Percentiles rank a stretch among this genome's conserved stretches.
phyloP scores from a whole-genome alignment of 1,284 basidiomycete species.

The Hypsizygus ulmarius region DNA sequence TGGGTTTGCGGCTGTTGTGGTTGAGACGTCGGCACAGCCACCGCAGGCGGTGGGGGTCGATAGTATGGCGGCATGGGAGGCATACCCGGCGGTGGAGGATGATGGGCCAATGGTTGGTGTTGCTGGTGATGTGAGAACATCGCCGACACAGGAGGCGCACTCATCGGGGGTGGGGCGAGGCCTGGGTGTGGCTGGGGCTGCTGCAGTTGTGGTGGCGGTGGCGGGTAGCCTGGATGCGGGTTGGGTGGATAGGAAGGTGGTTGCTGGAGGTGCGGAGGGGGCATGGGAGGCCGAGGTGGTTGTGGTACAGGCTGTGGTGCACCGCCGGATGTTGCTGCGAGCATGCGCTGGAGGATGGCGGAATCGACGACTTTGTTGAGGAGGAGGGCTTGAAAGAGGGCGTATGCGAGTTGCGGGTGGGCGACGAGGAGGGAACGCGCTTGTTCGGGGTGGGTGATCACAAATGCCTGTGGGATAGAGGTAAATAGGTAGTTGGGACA shows the following conservation, averaged over 20 bases:
- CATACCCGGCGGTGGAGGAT: constrained; percentile 34
- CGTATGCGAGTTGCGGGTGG: constrained; percentile 94
- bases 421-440: constrained; percentile 76
- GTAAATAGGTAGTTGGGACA: background rate
- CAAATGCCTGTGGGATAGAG: constrained; percentile 67
- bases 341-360: constrained; percentile 74
- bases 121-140: constrained; percentile 31
- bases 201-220: constrained; percentile 37
- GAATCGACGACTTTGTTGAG: constrained; percentile 95
- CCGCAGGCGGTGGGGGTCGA: constrained; percentile 30
- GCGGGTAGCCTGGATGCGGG: constrained; percentile 34
- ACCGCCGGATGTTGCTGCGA: constrained; percentile 42
- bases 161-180: constrained; percentile 31
- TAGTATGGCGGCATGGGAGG: constrained; percentile 47
- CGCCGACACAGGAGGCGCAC: constrained; percentile 28
- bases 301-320: constrained; percentile 27
- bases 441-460: constrained; percentile 89
- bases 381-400: constrained; percentile 93
- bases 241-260: constrained; percentile 31
- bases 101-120: constrained; percentile 19
- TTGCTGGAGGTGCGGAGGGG: constrained; percentile 27
- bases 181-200: constrained; percentile 34
- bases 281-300: constrained; percentile 21
- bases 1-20: constrained; percentile 24
- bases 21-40: constrained; percentile 25